These are phyloP conservation scores for Gelatoporia subvermispora DNA, from an alignment of 768 basidiomycete species.

Conservation along the genomic window DNA sequence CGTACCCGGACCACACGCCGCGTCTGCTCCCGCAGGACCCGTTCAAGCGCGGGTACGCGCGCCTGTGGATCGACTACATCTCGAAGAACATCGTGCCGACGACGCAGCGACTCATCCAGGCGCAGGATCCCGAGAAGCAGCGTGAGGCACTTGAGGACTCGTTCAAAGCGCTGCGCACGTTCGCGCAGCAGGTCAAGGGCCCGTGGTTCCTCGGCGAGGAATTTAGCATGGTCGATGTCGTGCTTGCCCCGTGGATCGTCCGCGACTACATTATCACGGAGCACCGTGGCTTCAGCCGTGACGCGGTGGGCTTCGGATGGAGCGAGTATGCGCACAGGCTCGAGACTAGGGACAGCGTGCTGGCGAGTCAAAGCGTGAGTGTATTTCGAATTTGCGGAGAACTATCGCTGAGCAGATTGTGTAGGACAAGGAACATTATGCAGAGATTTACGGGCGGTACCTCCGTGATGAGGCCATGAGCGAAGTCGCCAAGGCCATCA, in stretches of 20 bases:
- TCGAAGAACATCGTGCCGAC: slow-evolving; percentile 48
- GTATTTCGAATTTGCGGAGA: background rate
- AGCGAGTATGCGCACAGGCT: slow-evolving; percentile 38
- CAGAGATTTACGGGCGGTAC: slow-evolving; percentile 49
- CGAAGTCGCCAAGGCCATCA: slow-evolving; percentile 23
- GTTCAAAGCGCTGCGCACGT: slow-evolving; percentile 32
- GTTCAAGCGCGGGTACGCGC: slow-evolving; percentile 42
- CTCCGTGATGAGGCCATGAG: slow-evolving; percentile 43
- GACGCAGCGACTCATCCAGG: slow-evolving; percentile 37
- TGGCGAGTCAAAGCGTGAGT: slow-evolving; percentile 35
- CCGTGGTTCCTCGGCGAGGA: slow-evolving; percentile 55
- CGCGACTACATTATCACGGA: slow-evolving; percentile 45
- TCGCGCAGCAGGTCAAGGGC: slow-evolving; percentile 35
- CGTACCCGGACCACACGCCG: slow-evolving; percentile 40
- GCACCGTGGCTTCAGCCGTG: slow-evolving; percentile 42
- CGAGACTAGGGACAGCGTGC: slow-evolving; percentile 40
- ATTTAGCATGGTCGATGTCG: slow-evolving; percentile 49
- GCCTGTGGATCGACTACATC: slow-evolving; percentile 56
- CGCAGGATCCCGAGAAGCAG: slow-evolving; percentile 33
- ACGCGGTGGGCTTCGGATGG: slow-evolving; percentile 40
- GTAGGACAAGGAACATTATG: slow-evolving; percentile 38
- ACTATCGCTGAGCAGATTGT: background rate
- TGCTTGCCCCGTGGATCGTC: slow-evolving; percentile 51
- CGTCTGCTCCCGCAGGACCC: slow-evolving; percentile 50
- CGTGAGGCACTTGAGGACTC: slow-evolving; percentile 32